Conservation (phyloP, 176 grass and related monocot species). For the Eragrostis curvula region DNA sequence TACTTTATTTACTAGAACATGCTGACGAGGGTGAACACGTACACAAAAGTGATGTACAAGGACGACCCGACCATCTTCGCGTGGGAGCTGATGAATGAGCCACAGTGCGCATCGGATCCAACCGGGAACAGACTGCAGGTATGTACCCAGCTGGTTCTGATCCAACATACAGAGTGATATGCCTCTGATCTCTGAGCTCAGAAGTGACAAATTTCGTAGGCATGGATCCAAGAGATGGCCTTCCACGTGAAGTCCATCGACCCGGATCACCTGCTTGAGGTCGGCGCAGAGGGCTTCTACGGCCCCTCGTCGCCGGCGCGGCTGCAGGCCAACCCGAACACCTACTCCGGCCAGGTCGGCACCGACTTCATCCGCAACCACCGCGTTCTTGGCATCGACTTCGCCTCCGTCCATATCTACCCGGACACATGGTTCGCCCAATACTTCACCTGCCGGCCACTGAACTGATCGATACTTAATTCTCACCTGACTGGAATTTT, state of each 20-base stretch:
- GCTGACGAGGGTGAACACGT: conserved; percentile 69
- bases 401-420: conserved; percentile 74
- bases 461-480: background rate
- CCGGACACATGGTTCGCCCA: conserved; percentile 61
- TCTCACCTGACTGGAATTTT: background rate
- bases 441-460: background rate
- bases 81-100: conserved; percentile 88
- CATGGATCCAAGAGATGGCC: conserved; percentile 84
- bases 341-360: conserved; percentile 49
- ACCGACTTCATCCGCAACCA: conserved; percentile 79
- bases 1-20: conserved; percentile 33
- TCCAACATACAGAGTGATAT: background rate
- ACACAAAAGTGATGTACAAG: conserved; percentile 63
- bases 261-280: conserved; percentile 59
- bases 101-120: conserved; percentile 63
- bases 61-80: conserved; percentile 79
- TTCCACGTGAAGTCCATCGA: conserved; percentile 72
- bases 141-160: background rate
- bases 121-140: conserved; percentile 63
- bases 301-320: conserved; percentile 53
- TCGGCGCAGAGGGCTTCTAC: conserved; percentile 73
- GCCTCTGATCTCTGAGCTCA: background rate
- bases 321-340: conserved; percentile 55
- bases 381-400: conserved; percentile 62
- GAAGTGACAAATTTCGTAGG: conserved; percentile 17